Conservation (phyloP, 2,329 filamentous ascomycete species). For the Knoxdaviesia proteae region DNA sequence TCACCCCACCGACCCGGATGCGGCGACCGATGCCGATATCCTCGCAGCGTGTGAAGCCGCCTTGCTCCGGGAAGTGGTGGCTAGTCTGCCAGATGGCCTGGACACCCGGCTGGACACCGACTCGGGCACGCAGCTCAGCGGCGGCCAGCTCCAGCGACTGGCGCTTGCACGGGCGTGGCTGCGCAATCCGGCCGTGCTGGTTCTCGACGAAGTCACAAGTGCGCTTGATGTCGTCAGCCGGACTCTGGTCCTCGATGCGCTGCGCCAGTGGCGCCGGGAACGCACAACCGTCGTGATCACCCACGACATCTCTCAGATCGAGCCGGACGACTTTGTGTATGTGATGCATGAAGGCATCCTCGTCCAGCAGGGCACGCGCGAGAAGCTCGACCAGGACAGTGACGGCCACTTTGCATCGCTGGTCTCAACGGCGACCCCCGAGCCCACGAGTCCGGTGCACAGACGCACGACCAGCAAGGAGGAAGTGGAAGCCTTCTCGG, state of each 20-base stretch:
- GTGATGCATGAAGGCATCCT: conserved; percentile 52
- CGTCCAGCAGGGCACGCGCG: conserved; percentile 45
- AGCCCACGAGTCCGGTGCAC: neutral
- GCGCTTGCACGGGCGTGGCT: conserved; percentile 61
- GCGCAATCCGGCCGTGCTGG: conserved; percentile 57
- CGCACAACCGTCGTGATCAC: conserved; percentile 90
- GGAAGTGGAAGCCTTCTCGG: too few relatives aligned
- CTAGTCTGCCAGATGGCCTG: conserved; percentile 45
- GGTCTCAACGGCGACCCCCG: conserved; percentile 6
- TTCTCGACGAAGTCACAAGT: conserved; percentile 58
- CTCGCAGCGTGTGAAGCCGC: conserved; percentile 42
- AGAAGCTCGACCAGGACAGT: conserved; percentile 24
- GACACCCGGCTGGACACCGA: conserved; percentile 46
- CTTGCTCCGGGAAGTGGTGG: conserved; percentile 46
- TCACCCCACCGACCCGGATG: conserved; percentile 20
- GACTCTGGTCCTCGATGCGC: conserved; percentile 47
- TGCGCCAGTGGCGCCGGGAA: conserved; percentile 54
- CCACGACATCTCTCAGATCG: conserved; percentile 65
- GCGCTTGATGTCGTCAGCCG: conserved; percentile 51
- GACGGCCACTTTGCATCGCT: conserved; percentile 26
- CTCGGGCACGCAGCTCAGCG: conserved; percentile 52
- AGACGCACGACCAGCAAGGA: too few relatives aligned
- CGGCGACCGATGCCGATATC: conserved; percentile 33
- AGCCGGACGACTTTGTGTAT: conserved; percentile 54
- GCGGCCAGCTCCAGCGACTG: conserved; percentile 67